Evolutionary conservation across 768 basidiomycete genomes (phyloP).

Genomic region (Hericium rajendrae): DNA sequence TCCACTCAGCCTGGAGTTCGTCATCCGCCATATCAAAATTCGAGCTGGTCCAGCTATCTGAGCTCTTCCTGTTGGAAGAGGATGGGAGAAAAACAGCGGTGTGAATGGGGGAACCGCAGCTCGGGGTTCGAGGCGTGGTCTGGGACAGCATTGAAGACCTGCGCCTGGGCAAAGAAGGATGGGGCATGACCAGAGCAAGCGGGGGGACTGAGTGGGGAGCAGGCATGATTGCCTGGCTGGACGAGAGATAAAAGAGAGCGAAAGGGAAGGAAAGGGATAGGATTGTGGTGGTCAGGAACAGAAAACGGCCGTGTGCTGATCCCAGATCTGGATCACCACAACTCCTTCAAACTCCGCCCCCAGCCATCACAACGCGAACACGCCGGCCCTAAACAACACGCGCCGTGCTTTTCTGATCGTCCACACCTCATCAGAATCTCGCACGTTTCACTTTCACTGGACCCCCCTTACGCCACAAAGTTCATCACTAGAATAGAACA

Average conservation of each 20-base stretch:
- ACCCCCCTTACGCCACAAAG: too few relatives aligned
- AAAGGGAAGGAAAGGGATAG: slow-evolving; percentile 1
- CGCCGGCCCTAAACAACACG: neutral
- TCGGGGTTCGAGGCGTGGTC: slow-evolving; percentile 46
- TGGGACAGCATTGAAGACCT: slow-evolving; percentile 42
- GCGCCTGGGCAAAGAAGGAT: slow-evolving; percentile 42
- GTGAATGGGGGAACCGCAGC: slow-evolving; percentile 43
- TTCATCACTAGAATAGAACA: too few relatives aligned
- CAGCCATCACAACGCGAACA: neutral
- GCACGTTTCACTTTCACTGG: too few relatives aligned
- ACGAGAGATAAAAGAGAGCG: slow-evolving; percentile 12
- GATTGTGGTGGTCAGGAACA: neutral
- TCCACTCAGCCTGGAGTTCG: slow-evolving; percentile 65
- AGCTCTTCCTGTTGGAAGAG: slow-evolving; percentile 52
- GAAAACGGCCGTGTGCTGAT: neutral
- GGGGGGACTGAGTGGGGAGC: slow-evolving; percentile 39
- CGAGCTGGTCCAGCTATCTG: slow-evolving; percentile 81
- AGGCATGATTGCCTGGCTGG: slow-evolving; percentile 18
- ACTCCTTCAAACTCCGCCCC: neutral
- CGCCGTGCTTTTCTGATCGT: neutral
- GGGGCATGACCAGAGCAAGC: slow-evolving; percentile 54
- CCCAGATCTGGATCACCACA: neutral
- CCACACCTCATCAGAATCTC: too few relatives aligned
- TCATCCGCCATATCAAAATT: slow-evolving; percentile 47
- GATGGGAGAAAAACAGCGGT: slow-evolving; percentile 42